Evolutionary conservation across 2,329 filamentous ascomycete species (phyloP), one percentile per base, ranked within the genome.

Genomic region (Colletotrichum incanum): DNA sequence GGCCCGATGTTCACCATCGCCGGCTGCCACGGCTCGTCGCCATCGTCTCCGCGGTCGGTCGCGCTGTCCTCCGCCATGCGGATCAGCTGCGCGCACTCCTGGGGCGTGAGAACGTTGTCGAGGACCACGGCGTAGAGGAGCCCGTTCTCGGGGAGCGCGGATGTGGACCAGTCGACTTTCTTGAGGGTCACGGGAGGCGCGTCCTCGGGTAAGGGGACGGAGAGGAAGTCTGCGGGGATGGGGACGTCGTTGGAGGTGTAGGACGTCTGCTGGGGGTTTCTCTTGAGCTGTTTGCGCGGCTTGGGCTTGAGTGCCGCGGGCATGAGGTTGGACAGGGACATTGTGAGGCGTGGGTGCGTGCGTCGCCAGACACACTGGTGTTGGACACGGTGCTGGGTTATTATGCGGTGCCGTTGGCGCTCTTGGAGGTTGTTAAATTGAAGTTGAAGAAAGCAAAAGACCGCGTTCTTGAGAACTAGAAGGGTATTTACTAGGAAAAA

Each of bases 1-100:
- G 80, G 80, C 6, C 93, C 93, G 31, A 90, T 80, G 78, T 93
- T 93, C 69, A 95, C 86, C 80, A 94, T 86, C 0, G 93, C 94
- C 2, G 90, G 88, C 61, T 86, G 84, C 94, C 93, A 96, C 1
- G 84, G 80, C 7, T 75, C 71, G 76, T 82, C 71, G 1, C 58
- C 62, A 7, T 75, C 69, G 76, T 82, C 71, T 9, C 59, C 59
- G 1, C 60, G 59, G 14, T 89, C 87, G 14, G 87, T 88, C 7
- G 86, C 84, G 64, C 84, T 85, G 20, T 87, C 80, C 77, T 91
- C 88, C 12, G 87, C 87, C 7, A 90, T 80, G 14, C 71, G 31
- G 5, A 89, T 74, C 0, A 94, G 84, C 41, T 85, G 77, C 0
- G 81, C 78, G 80, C 93, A 95, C 83, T 95, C 93, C 11, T 72